Percentiles rank a stretch among this genome's conserved stretches.
phyloP scores from a whole-genome alignment of 2,329 filamentous ascomycete species.

The Seiridium cupressi region DNA sequence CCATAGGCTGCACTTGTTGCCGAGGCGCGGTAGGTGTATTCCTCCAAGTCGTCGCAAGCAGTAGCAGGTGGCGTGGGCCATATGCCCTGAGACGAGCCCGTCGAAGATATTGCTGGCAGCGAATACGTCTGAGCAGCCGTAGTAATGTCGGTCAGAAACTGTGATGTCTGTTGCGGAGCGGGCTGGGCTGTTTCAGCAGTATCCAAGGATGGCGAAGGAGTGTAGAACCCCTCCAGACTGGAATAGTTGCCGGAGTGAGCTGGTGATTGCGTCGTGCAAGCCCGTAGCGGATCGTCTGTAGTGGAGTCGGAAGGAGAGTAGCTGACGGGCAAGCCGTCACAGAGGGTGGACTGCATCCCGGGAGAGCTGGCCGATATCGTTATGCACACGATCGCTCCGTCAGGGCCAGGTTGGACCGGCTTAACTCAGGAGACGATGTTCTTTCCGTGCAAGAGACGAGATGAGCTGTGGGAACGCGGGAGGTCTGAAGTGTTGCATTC shows the following conservation, averaged over 20 bases:
- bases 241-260: slow-evolving; percentile 10
- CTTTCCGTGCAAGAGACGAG: no score
- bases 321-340: slow-evolving; percentile 22
- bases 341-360: slow-evolving; percentile 19
- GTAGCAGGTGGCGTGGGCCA: slow-evolving; percentile 36
- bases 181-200: slow-evolving; percentile 14
- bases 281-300: slow-evolving; percentile 10
- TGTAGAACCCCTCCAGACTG: slow-evolving; percentile 12
- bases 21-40: slow-evolving; percentile 32
- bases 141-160: slow-evolving; percentile 3
- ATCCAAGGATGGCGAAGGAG: slow-evolving; percentile 16
- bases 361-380: not conserved
- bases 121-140: slow-evolving; percentile 16
- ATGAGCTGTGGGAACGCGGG: no score
- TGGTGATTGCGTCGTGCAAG: slow-evolving; percentile 23
- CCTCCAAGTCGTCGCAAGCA: slow-evolving; percentile 35
- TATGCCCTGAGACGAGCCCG: slow-evolving; percentile 18
- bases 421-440: no score
- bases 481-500: no score
- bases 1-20: slow-evolving; percentile 18
- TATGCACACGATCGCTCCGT: no score
- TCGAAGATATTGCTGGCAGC: slow-evolving; percentile 16
- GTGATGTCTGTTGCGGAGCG: slow-evolving; percentile 10
- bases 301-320: slow-evolving; percentile 13
- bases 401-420: no score